Base-by-base conservation (phyloP, 2,329 filamentous ascomycete genomes). In the Colletotrichum filicis region DNA sequence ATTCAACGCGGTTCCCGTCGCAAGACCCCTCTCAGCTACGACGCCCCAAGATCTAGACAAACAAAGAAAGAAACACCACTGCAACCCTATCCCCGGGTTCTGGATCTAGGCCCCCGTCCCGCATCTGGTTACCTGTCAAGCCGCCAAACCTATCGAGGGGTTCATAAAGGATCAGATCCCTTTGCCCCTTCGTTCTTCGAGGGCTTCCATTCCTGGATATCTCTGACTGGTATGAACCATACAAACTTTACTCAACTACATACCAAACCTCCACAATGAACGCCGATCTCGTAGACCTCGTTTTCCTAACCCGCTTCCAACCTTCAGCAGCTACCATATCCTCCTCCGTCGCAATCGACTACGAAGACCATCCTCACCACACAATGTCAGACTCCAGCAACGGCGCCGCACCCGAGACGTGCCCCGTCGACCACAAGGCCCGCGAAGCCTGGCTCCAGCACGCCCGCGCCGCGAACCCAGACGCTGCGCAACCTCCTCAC, bases 381-480 rank as follows among this genome's bases (percentile, higher is more conserved):
- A 62, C 7, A 42, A 72, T 73, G 71, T 28, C 70, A 12, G 60
- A 57, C 56, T 16, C 42, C 16, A 72, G 62, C 42, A 56, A 46
- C 64, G 58, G 19, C 57, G 62, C 53, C 28, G 59, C 46, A 14
- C 26, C 24, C 28, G 73, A 73, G 49, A 59, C 65, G 28, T 76
- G 74, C 24, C 74, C 74, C 30, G 74, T 76, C 56, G 74, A 76
- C 58, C 74, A 76, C 84, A 94, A 94, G 79, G 93, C 95, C 67
- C 93, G 97, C 78, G 93, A 95, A 78, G 91, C 93, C 78, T 99
- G 96, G 96, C 89, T 98, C 46, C 87, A 89, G 71, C 91, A 94
- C 79, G 91, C 92, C 56, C 85, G 84, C 75, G 83, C 90, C 80
- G 84, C 88, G 82, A 84, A 83, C 78, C 76, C 82, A 75, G 76